These are phyloP conservation scores for Talaromyces sp. DNA, from an alignment of 2,329 filamentous ascomycete genomes.

Conservation along the genomic window DNA sequence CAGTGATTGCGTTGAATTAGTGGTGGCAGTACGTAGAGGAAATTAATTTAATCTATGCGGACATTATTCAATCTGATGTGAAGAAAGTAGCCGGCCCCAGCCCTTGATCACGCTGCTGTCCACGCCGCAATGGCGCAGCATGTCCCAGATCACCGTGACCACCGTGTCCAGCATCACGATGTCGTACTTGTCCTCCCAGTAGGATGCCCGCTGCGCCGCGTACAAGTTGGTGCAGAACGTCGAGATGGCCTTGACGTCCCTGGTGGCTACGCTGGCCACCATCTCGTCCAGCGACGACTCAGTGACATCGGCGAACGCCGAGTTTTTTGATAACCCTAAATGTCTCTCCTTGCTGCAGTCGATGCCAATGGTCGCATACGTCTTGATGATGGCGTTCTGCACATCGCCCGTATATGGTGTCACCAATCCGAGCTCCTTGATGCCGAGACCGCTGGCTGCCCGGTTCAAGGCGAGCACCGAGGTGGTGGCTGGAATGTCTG, in stretches of 20 bases:
- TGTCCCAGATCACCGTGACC: constrained; percentile 8
- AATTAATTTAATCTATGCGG: background rate
- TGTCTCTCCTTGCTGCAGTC: constrained; percentile 8
- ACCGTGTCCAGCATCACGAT: constrained; percentile 7
- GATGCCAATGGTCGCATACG: constrained; percentile 3
- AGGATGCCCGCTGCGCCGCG: constrained; percentile 1
- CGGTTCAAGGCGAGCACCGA: constrained; percentile 7
- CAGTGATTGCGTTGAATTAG: background rate
- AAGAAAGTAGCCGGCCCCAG: constrained; percentile 1
- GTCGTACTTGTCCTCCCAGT: constrained; percentile 5
- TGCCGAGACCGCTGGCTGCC: background rate
- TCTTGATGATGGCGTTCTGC: constrained; percentile 5
- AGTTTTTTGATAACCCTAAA: constrained; percentile 1
- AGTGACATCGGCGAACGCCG: constrained; percentile 3
- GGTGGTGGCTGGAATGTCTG: constrained; percentile 6
- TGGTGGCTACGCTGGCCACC: constrained; percentile 3
- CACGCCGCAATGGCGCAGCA: constrained; percentile 5
- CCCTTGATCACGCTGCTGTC: constrained; percentile 5
- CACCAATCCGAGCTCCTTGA: constrained; percentile 3
- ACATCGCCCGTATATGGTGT: constrained; percentile 8
- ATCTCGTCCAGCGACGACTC: constrained; percentile 2
- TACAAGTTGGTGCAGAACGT: constrained; percentile 8
- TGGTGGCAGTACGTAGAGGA: background rate
- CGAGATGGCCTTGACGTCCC: constrained; percentile 3
- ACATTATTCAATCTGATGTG: background rate